Conservation (phyloP, 2,329 filamentous ascomycete species). For the Diaporthe vaccinii region DNA sequence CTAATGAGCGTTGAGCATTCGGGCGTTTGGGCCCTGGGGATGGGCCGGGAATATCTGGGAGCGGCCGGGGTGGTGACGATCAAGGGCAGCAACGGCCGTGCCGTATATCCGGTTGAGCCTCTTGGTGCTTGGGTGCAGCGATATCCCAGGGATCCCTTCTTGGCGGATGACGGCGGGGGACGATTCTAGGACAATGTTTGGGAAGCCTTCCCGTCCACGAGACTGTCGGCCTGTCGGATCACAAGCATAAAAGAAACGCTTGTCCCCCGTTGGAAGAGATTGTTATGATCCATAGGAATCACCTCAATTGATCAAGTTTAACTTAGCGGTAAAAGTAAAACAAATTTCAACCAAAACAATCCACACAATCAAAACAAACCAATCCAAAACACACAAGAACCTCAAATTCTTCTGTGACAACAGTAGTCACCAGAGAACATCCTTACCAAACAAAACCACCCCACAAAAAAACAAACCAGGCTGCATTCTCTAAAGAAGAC, state of each 20-base stretch:
- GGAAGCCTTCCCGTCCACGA: neutral
- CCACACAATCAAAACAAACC: neutral
- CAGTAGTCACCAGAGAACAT: neutral
- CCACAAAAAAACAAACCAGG: neutral
- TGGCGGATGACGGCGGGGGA: conserved; percentile 29
- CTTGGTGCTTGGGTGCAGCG: conserved; percentile 6
- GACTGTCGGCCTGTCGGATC: conserved; percentile 1
- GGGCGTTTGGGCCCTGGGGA: conserved; percentile 1
- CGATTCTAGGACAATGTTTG: conserved; percentile 23
- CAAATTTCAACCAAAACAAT: neutral
- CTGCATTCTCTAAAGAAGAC: conserved; percentile 13
- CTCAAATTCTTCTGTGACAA: neutral
- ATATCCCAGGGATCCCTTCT: neutral
- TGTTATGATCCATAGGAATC: neutral
- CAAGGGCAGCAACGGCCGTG: conserved; percentile 8
- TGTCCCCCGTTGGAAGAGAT: neutral
- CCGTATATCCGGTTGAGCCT: conserved; percentile 26
- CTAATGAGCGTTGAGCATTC: conserved; percentile 21
- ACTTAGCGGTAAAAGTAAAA: neutral
- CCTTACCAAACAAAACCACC: neutral
- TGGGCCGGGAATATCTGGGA: conserved; percentile 30
- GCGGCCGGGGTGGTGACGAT: neutral
- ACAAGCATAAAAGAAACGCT: conserved; percentile 14
- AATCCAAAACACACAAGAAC: neutral
- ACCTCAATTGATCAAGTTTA: conserved; percentile 22